Base-by-base conservation (phyloP, 176 grass and related monocot genomes). In the Zea luxurians region DNA sequence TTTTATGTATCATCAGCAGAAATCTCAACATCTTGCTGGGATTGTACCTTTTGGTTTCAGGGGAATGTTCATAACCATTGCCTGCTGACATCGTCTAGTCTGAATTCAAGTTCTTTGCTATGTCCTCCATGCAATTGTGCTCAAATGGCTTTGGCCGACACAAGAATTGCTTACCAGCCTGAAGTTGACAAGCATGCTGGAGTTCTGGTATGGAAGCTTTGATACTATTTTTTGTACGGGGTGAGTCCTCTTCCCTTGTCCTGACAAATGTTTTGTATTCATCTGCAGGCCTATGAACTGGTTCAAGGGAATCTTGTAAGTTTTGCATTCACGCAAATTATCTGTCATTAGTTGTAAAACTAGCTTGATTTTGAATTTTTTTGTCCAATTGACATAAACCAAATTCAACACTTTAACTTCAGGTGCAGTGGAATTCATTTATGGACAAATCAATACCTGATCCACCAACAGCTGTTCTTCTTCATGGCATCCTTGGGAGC, bases 391-490 rank as follows among this genome's bases (percentile, higher is more conserved):
- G 55, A 64, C 21, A 48, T 63, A 80, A 35, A 57, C 63, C 40
- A 64, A 66, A 71, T 64, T 37, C 45, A 46, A 43, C 37, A 37
- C 27, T 38, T 64, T 11, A 53, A 80, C 12, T 48, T 79, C 73
- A 99, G 96, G 92, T 99, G 47, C 81, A 94, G 49, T 93, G 96
- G 96, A 95, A 95, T 81, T 95, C 89, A 47, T 99, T 99, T 76
- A 95, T 65, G 88, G 96, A 99, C 83, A 99, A 99, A 79, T 89
- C 96, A 53, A 80, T 95, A 81, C 90, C 92, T 66, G 96, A 99
- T 92, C 96, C 96, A 79, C 90, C 96, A 74, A 99, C 96, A 53
- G 88, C 90, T 87, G 92, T 99, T 89, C 92, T 99, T 49, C 85
- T 99, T 75, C 96, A 99, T 80, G 96, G 92, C 11, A 99, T 99